Evolutionary conservation across 1,139 yeast species (phyloP).

Genomic region (Sugiyamaella sp.): DNA sequence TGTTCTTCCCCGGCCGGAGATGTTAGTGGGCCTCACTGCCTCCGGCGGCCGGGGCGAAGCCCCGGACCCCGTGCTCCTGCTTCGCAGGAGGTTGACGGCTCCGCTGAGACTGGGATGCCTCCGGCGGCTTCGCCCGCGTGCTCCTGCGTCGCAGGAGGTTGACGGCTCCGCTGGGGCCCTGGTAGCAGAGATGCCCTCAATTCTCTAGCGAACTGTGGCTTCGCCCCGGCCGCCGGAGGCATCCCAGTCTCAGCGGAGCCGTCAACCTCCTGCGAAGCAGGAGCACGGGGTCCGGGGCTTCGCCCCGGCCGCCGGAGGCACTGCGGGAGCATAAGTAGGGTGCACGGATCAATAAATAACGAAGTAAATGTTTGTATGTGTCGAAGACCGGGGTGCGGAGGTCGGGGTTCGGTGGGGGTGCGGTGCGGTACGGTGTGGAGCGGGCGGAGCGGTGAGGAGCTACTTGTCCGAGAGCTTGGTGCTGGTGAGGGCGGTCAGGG

Average conservation of each 20-base stretch:
- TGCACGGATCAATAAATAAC: background rate
- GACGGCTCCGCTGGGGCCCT: too few relatives aligned
- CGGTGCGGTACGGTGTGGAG: too few relatives aligned
- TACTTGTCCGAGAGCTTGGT: conserved; percentile 7
- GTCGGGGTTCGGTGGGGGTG: too few relatives aligned
- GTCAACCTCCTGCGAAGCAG: background rate
- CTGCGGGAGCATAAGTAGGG: background rate
- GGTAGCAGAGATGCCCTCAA: too few relatives aligned
- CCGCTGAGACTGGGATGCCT: too few relatives aligned
- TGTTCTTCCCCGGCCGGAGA: too few relatives aligned
- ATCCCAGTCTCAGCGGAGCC: too few relatives aligned
- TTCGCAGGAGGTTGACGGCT: background rate
- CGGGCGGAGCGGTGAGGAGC: too few relatives aligned
- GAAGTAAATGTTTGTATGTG: background rate
- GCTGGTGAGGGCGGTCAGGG: conserved; percentile 8
- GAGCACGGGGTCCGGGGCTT: background rate
- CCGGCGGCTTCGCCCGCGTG: background rate
- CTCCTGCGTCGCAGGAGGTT: background rate
- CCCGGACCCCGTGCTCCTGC: background rate
- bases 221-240: too few relatives aligned
- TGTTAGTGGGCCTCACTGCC: too few relatives aligned
- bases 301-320: background rate
- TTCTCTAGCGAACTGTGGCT: too few relatives aligned
- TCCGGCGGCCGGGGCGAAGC: background rate
- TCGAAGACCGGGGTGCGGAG: too few relatives aligned